Conservation (phyloP, 306 rosid species). For the Purshia tridentata region DNA sequence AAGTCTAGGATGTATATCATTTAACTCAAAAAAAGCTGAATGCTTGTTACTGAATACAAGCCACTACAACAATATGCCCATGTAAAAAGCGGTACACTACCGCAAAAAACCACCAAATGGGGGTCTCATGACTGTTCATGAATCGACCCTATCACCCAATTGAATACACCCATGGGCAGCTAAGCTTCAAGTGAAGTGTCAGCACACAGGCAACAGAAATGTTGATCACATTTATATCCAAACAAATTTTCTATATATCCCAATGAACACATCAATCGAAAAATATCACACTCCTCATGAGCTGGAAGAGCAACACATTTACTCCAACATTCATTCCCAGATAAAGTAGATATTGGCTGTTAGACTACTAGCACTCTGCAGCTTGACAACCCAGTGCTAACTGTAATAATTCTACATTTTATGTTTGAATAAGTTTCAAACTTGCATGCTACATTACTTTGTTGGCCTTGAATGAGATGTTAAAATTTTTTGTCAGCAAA, state of each 20-base stretch:
- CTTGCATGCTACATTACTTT: background rate
- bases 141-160: background rate
- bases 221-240: too few relatives aligned
- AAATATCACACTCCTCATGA: background rate
- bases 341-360: background rate
- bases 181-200: too few relatives aligned
- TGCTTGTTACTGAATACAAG: background rate
- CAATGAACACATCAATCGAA: background rate
- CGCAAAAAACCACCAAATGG: background rate
- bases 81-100: background rate
- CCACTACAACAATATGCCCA: background rate
- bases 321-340: background rate
- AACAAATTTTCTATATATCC: background rate
- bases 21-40: too few relatives aligned
- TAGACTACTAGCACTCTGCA: background rate
- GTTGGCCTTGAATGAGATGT: background rate
- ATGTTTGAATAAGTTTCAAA: background rate
- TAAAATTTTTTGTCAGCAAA: background rate
- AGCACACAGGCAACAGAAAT: slow-evolving; percentile 1
- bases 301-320: background rate
- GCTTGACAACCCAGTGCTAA: background rate
- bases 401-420: background rate
- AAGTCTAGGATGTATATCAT: background rate
- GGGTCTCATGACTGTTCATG: background rate
- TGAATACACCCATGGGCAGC: too few relatives aligned